phyloP scores from a whole-genome alignment of 2,329 filamentous ascomycete species.

The Bipolaris sorokiniana region DNA sequence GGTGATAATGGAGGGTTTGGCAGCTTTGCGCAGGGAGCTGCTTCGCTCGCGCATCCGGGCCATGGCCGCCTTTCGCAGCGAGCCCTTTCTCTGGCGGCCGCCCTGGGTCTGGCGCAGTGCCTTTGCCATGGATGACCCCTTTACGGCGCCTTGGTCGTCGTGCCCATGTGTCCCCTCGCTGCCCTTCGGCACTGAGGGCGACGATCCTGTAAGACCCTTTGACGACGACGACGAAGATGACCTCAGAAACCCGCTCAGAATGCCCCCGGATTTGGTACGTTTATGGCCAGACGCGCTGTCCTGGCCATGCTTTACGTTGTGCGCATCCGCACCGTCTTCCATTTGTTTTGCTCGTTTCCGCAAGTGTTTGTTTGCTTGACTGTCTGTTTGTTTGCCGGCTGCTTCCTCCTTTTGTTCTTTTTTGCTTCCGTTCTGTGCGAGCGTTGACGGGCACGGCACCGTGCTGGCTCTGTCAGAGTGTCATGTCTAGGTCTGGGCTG shows the following conservation, averaged over 20 bases:
- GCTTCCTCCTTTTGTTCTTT: conserved; percentile 34
- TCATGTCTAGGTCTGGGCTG: conserved; percentile 27
- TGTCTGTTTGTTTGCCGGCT: not conserved
- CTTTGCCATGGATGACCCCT: conserved; percentile 33
- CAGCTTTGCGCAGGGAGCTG: conserved; percentile 36
- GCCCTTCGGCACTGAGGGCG: conserved; percentile 38
- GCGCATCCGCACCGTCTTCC: not conserved
- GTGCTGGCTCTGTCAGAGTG: conserved; percentile 18
- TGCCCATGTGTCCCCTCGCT: conserved; percentile 27
- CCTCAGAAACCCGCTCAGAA: conserved; percentile 62
- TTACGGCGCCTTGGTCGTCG: conserved; percentile 38
- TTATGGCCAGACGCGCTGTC: conserved; percentile 21
- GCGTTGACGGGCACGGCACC: conserved; percentile 19
- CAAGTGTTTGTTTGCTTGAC: too few species aligned
- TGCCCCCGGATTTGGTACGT: conserved; percentile 66
- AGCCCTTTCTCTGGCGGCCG: conserved; percentile 74
- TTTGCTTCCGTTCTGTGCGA: conserved; percentile 1
- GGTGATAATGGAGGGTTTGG: conserved; percentile 26
- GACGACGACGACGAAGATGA: conserved; percentile 18
- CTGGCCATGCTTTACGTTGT: conserved; percentile 9
- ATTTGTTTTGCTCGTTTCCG: too few species aligned
- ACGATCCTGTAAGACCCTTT: conserved; percentile 17
- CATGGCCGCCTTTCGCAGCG: conserved; percentile 83
- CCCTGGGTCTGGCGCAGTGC: conserved; percentile 57
- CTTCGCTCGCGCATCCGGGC: conserved; percentile 58